These are phyloP conservation scores for Sporodiniella umbellata DNA, from an alignment of 371 early-diverging fungal species.

Conservation along the genomic window DNA sequence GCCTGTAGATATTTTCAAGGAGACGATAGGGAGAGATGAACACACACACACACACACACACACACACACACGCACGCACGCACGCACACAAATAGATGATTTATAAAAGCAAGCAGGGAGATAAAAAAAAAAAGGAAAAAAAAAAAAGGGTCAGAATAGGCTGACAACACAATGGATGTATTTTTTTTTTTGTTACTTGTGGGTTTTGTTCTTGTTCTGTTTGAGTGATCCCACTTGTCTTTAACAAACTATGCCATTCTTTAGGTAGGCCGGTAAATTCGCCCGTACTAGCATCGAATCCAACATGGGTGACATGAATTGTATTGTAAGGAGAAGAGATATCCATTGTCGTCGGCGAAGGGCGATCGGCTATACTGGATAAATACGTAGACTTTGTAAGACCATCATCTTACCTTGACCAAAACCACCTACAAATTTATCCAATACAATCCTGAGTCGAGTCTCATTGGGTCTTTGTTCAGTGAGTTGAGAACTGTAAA, in stretches of 20 bases:
- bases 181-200: conserved; percentile 35
- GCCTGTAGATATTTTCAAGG: too few relatives aligned
- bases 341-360: conserved; percentile 54
- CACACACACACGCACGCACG: too few relatives aligned
- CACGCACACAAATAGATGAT: too few relatives aligned
- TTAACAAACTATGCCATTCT: conserved; percentile 86
- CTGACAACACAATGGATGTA: background rate
- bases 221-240: conserved; percentile 88
- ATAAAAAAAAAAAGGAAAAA: background rate
- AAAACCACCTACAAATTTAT: conserved; percentile 19
- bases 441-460: conserved; percentile 19
- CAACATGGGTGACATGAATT: conserved; percentile 90
- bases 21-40: too few relatives aligned
- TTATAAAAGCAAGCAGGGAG: too few relatives aligned
- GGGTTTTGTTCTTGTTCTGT: conserved; percentile 93
- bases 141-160: background rate
- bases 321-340: conserved; percentile 95
- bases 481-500: conserved; percentile 11
- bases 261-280: conserved; percentile 89
- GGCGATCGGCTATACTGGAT: background rate
- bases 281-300: conserved; percentile 80
- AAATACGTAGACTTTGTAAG: background rate
- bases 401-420: background rate
- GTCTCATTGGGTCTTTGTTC: conserved; percentile 2
- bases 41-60: too few relatives aligned